phyloP scores from a whole-genome alignment of 768 basidiomycete species.

The Lyophyllum semitale region DNA sequence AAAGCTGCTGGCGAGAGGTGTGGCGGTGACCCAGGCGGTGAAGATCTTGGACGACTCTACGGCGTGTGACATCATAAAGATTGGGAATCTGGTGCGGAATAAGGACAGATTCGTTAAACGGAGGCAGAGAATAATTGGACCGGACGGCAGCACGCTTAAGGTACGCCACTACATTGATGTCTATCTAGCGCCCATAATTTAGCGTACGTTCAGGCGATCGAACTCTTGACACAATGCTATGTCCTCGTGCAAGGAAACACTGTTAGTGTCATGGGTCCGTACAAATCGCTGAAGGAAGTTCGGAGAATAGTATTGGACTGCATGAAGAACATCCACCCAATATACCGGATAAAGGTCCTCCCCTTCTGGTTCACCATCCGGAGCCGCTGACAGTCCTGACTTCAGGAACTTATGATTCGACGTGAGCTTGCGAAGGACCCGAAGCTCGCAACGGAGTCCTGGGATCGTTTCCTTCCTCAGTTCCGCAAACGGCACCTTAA shows the following conservation, averaged over 20 bases:
- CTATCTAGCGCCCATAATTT: neutral
- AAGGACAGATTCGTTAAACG: slow-evolving; percentile 97
- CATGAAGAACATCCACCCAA: slow-evolving; percentile 99
- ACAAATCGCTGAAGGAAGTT: slow-evolving; percentile 95
- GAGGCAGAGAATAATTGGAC: slow-evolving; percentile 94
- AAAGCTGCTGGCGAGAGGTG: slow-evolving; percentile 92
- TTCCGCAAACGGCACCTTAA: slow-evolving; percentile 93
- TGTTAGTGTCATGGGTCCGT: slow-evolving; percentile 96
- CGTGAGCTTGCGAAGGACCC: slow-evolving; percentile 98
- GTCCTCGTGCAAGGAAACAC: slow-evolving; percentile 98
- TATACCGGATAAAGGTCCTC: slow-evolving; percentile 93
- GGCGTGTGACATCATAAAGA: slow-evolving; percentile 98
- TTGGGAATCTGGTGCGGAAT: slow-evolving; percentile 90
- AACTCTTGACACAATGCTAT: slow-evolving; percentile 94
- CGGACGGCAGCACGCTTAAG: slow-evolving; percentile 96
- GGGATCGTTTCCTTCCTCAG: slow-evolving; percentile 97
- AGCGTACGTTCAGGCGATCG: slow-evolving; percentile 73
- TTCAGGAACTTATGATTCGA: slow-evolving; percentile 95
- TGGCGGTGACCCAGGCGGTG: slow-evolving; percentile 80
- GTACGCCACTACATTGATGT: slow-evolving; percentile 40
- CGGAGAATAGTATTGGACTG: slow-evolving; percentile 96
- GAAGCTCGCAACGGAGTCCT: slow-evolving; percentile 88
- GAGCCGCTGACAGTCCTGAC: neutral
- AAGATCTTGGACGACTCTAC: slow-evolving; percentile 89
- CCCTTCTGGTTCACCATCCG: neutral